Percentiles rank a stretch among this genome's conserved stretches.
Evolutionary conservation across 169 alveolate genomes (phyloP).

Genomic region (Cryptosporidium muris): DNA sequence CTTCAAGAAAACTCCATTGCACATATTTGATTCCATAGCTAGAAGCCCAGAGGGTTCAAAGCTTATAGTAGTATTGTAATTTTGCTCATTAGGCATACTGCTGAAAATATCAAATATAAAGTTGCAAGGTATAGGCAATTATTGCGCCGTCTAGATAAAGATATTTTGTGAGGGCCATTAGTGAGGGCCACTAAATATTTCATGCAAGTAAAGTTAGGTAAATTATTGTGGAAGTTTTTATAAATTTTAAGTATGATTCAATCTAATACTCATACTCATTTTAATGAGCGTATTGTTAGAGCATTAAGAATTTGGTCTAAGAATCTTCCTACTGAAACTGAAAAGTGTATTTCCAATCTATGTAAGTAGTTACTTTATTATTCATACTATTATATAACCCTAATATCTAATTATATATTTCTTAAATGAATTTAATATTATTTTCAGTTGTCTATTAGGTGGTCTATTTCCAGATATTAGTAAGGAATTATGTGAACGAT

Average conservation of each 20-base stretch:
- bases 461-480: neutral
- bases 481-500: slow-evolving; percentile 8
- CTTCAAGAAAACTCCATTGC: slow-evolving; percentile 80
- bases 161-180: neutral
- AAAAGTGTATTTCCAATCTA: neutral
- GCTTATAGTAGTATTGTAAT: slow-evolving; percentile 45
- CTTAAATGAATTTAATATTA: neutral
- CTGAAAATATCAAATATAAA: neutral
- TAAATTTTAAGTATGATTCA: neutral
- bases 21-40: slow-evolving; percentile 80
- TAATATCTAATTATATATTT: neutral
- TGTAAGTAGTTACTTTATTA: slow-evolving; percentile 32
- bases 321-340: slow-evolving; percentile 40
- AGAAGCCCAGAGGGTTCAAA: slow-evolving; percentile 90
- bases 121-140: neutral
- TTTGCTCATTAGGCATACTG: neutral
- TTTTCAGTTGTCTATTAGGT: slow-evolving; percentile 10
- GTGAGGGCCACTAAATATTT: neutral
- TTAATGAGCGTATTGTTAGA: slow-evolving; percentile 12
- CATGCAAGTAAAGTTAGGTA: neutral
- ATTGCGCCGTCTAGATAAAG: too few species aligned
- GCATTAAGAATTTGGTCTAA: slow-evolving; percentile 65
- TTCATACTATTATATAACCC: neutral
- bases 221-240: neutral
- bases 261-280: neutral